Base-by-base conservation (phyloP, 106 monocot genomes). In the Dendrobium nobile region DNA sequence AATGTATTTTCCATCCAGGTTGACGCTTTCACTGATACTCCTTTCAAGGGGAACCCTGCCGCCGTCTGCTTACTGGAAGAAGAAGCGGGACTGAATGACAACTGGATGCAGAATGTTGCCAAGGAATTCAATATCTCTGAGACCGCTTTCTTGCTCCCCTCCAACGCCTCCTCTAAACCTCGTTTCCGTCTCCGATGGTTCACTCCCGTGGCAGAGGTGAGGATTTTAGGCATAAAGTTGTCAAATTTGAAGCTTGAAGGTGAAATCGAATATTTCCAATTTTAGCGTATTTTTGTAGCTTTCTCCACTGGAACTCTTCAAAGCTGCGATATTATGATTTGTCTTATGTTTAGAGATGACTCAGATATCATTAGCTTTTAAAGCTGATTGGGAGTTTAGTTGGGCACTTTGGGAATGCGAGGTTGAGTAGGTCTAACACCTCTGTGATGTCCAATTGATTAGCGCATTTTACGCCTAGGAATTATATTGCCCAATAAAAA, bases 11-110 rank as follows among this genome's bases (percentile, higher is more conserved):
- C 13, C 19, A 54, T 42, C 33, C 80, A 86, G 86, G 77, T 86
- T 2, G 83, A 86, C 47, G 86, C 86, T 41, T 86, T 86, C 77
- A 86, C 83, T 0, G 56, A 61, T 13, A 56, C 47, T 20, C 76
- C 86, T 72, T 86, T 86, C 48, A 86, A 83, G 65, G 86, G 86
- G 40, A 86, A 86, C 55, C 86, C 86, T 2, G 86, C 86, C 1
- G 86, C 80, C 4, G 68, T 86, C 20, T 86, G 86, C 58, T 77
- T 86, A 9, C 47, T 86, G 72, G 83, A 80, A 33, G 77, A 80
- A 5, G 61, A 61, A 19, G 79, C 51, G 1, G 80, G 59, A 67
- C 26, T 51, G 24, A 61, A 82, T 41, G 67, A 75, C 0, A 43
- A 80, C 7, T 86, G 86, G 86, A 83, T 86, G 86, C 82, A 86